phyloP scores from a whole-genome alignment of 2,329 filamentous ascomycete species.

The Colletotrichum eleusines region DNA sequence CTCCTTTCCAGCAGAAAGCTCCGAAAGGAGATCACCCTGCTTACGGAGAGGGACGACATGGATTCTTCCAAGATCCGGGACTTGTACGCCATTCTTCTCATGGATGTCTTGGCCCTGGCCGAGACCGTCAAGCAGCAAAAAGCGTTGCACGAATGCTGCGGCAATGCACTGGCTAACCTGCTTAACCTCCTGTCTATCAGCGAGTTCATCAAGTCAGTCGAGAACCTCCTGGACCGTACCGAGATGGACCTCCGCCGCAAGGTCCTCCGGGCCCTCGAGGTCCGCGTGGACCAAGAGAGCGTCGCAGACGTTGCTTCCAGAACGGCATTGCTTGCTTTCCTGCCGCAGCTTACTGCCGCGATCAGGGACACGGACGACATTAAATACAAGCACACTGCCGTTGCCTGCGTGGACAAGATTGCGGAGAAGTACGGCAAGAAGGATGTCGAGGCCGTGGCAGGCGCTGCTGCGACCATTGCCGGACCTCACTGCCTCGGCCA shows the following conservation, averaged over 20 bases:
- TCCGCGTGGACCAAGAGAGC: slow-evolving; percentile 80
- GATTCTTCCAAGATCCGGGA: slow-evolving; percentile 74
- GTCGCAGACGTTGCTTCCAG: slow-evolving; percentile 77
- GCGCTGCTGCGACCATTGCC: slow-evolving; percentile 81
- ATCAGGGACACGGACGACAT: slow-evolving; percentile 79
- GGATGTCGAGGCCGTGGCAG: slow-evolving; percentile 80
- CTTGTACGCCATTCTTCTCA: slow-evolving; percentile 76
- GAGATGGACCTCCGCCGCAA: slow-evolving; percentile 82
- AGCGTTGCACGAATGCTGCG: slow-evolving; percentile 68
- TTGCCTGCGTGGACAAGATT: slow-evolving; percentile 92
- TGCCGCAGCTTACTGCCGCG: slow-evolving; percentile 82
- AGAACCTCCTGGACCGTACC: slow-evolving; percentile 81
- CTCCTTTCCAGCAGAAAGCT: slow-evolving; percentile 70
- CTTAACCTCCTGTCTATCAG: slow-evolving; percentile 86
- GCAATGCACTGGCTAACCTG: slow-evolving; percentile 81
- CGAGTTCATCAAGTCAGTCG: slow-evolving; percentile 90
- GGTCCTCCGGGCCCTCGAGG: slow-evolving; percentile 83
- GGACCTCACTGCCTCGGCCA: slow-evolving; percentile 82
- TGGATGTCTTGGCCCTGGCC: slow-evolving; percentile 74
- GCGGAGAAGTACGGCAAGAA: slow-evolving; percentile 96
- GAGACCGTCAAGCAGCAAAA: slow-evolving; percentile 71
- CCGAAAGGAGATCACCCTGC: slow-evolving; percentile 65
- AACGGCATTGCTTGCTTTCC: slow-evolving; percentile 79
- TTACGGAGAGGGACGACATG: slow-evolving; percentile 74
- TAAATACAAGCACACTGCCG: slow-evolving; percentile 84